Evolutionary conservation across 768 basidiomycete species (phyloP), one percentile per base, ranked within the genome.

Genomic region (Pleurotus salmoneostramineus): DNA sequence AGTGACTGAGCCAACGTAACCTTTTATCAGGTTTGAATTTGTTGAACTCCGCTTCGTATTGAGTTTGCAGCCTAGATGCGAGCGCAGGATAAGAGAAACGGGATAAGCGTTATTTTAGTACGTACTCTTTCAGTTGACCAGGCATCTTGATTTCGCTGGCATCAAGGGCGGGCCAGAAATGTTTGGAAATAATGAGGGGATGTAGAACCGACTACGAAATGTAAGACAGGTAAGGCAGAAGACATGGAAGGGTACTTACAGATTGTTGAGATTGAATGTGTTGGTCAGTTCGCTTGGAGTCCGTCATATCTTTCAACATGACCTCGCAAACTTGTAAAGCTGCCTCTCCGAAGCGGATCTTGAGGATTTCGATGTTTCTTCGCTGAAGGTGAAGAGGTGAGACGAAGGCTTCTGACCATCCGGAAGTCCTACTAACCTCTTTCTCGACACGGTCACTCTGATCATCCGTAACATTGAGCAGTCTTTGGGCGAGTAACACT

Each of bases 281-380:
- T n/a, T 84, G 83, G 68, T 98, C 92, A 50, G 89, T 90, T 35
- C 93, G 83, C 65, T 86, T 88, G 42, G 96, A 97, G 70, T 98
- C 95, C 3, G 93, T 89, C 85, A 98, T 91, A 69, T 99, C 97
- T 66, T 87, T 91, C 67, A 98, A 75, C 97, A 99, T 98, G 56
- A 99, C 95, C 68, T 98, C 96, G 76, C 95, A 98, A 4, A 94
- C 91, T 69, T 97, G 94, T 57, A 99, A 72, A 2, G 94, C 87
- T 1, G 87, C 80, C 65, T 98, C 97, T 17, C 97, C 97, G 65
- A 99, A 99, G 3, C 97, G 88, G 56, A 95, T 83, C 75, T 98
- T 98, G 60, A 99, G 74, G 44, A 95, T 91, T 70, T 97, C 95
- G 59, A 98, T 85, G 65, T 93, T 97, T 21, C 89, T 82, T 15